Percentiles rank a stretch among this genome's conserved stretches.
Evolutionary conservation across 2,329 filamentous ascomycete species (phyloP).

Genomic region (Aureobasidium leucospermi): DNA sequence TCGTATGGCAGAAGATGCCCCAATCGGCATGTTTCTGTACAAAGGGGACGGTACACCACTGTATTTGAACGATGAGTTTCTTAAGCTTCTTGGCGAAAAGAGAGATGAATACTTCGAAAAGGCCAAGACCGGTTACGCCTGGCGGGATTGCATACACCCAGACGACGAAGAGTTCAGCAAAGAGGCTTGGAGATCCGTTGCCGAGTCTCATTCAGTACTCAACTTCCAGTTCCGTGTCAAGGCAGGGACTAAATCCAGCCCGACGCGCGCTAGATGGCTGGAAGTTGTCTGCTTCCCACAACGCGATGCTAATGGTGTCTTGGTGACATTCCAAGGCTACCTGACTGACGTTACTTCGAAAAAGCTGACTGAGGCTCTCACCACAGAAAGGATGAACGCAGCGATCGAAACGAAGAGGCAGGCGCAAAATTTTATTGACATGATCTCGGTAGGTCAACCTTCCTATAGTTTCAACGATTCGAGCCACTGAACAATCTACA

Average conservation of each 20-base stretch:
- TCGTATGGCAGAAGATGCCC: slow-evolving; percentile 8
- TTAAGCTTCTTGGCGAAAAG: background rate
- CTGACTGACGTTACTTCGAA: background rate
- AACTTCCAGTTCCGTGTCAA: slow-evolving; percentile 15
- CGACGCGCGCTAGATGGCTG: slow-evolving; percentile 17
- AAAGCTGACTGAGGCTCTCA: slow-evolving; percentile 4
- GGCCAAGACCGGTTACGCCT: background rate
- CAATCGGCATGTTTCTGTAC: slow-evolving; percentile 8
- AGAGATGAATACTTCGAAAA: background rate
- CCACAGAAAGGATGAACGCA: slow-evolving; percentile 25
- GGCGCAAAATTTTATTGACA: slow-evolving; percentile 24
- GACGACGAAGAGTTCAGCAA: background rate
- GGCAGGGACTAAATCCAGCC: slow-evolving; percentile 22
- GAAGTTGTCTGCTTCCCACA: background rate
- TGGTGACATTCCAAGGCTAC: background rate
- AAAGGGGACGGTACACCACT: background rate
- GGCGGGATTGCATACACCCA: background rate
- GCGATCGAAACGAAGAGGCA: slow-evolving; percentile 29
- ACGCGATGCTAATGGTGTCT: background rate
- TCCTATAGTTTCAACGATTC: background rate
- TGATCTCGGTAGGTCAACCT: slow-evolving; percentile 19
- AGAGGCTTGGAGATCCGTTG: slow-evolving; percentile 18
- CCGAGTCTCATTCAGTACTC: slow-evolving; percentile 23
- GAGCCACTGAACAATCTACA: background rate
- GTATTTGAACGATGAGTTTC: background rate